phyloP scores from a whole-genome alignment of 768 basidiomycete genomes.

The Pluteus cervinus region DNA sequence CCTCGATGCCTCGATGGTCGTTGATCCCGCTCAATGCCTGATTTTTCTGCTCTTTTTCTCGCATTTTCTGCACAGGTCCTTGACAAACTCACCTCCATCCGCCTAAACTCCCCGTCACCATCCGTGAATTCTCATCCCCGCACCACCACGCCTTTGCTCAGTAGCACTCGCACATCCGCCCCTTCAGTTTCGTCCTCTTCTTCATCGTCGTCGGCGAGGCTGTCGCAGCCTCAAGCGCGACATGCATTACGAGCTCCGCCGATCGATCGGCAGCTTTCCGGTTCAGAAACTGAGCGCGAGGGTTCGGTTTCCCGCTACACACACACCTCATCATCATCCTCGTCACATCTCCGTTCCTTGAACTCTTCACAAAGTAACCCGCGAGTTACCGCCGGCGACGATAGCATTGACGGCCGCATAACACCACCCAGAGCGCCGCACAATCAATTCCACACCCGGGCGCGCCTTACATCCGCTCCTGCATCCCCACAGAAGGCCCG shows the following conservation, averaged over 20 bases:
- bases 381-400: too few species aligned
- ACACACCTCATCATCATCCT: too few species aligned
- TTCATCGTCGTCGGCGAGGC: constrained; percentile 2
- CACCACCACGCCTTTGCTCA: constrained; percentile 15
- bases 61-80: constrained; percentile 39
- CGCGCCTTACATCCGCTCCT: constrained; percentile 23
- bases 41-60: constrained; percentile 1
- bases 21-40: constrained; percentile 8
- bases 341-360: too few species aligned
- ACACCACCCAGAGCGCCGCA: too few species aligned
- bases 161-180: constrained; percentile 8
- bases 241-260: too few species aligned
- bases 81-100: constrained; percentile 59
- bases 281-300: constrained; percentile 84
- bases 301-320: too few species aligned
- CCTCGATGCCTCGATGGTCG: constrained; percentile 14
- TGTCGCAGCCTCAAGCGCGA: background rate
- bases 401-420: too few species aligned
- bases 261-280: too few species aligned
- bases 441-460: constrained; percentile 7
- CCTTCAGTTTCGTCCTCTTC: constrained; percentile 14
- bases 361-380: too few species aligned
- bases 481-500: constrained; percentile 28
- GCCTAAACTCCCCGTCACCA: constrained; percentile 54
- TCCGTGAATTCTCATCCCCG: constrained; percentile 12